Evolutionary conservation across 2,329 filamentous ascomycete genomes (phyloP).

Genomic region (Phialophora chinensis): DNA sequence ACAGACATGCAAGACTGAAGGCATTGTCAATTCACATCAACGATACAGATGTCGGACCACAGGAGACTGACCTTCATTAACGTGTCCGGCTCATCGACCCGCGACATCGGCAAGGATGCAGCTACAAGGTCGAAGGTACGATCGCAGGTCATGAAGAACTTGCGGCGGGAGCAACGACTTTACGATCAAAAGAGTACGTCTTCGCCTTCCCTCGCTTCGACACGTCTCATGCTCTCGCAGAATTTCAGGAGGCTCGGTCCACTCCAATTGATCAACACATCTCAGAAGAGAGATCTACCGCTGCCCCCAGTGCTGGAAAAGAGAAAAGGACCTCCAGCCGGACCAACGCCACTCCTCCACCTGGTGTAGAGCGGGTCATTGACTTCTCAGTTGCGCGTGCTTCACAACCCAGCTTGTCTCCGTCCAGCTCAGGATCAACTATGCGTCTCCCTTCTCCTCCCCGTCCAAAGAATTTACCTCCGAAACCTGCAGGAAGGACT

Average conservation of each 20-base stretch:
- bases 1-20: background rate
- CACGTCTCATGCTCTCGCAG: slow-evolving; percentile 8
- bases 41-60: background rate
- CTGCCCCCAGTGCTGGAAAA: background rate
- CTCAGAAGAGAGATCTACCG: background rate
- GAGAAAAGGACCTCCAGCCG: background rate
- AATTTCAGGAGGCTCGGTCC: slow-evolving; percentile 16
- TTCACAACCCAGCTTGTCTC: background rate
- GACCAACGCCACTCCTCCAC: background rate
- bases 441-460: background rate
- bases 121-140: slow-evolving; percentile 9
- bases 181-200: slow-evolving; percentile 16
- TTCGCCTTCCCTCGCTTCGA: background rate
- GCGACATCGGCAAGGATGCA: slow-evolving; percentile 13
- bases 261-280: background rate
- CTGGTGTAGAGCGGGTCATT: background rate
- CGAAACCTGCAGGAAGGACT: background rate
- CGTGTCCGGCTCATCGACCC: slow-evolving; percentile 10
- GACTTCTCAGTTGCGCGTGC: background rate
- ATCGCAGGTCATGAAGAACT: slow-evolving; percentile 25
- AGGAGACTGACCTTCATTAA: slow-evolving; percentile 19
- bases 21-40: background rate
- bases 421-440: background rate
- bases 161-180: slow-evolving; percentile 22
- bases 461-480: background rate